Conservation (phyloP, 441 rosid species). For the Populus tomentosa region DNA sequence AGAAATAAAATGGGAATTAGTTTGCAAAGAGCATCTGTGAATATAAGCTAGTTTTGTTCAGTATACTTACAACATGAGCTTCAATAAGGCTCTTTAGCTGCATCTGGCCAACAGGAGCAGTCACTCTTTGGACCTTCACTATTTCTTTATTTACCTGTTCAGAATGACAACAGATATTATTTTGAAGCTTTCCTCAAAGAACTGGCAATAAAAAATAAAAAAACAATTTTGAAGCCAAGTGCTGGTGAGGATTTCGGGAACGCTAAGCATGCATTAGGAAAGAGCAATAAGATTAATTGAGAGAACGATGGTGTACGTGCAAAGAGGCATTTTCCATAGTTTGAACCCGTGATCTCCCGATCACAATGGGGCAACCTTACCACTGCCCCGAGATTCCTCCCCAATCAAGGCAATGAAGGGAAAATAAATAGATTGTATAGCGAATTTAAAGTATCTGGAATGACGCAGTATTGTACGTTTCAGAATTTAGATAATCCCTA, state of each 20-base stretch:
- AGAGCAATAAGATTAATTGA: not conserved
- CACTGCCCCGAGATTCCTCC: not conserved
- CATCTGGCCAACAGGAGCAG: conserved; percentile 95
- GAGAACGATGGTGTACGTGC: not conserved
- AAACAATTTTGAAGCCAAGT: not conserved
- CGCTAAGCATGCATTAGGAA: not conserved
- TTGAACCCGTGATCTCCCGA: not conserved
- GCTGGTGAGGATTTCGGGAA: not conserved
- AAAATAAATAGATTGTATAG: not conserved
- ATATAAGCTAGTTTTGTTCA: not conserved
- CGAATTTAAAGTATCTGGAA: not conserved
- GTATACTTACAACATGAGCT: conserved; percentile 83
- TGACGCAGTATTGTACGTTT: not conserved
- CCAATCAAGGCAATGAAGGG: not conserved
- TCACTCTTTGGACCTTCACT: conserved; percentile 88
- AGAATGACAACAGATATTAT: not conserved
- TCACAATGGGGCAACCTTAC: not conserved
- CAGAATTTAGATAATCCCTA: not conserved
- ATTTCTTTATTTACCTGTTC: conserved; percentile 83
- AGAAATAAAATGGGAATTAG: not conserved
- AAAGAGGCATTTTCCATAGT: not conserved
- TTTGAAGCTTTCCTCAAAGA: not conserved
- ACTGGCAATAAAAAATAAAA: not conserved
- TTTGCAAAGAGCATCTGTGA: not conserved
- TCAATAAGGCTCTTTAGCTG: conserved; percentile 89